Evolutionary conservation across 2,329 filamentous ascomycete genomes (phyloP).

Genomic region (Fusarium sp.): DNA sequence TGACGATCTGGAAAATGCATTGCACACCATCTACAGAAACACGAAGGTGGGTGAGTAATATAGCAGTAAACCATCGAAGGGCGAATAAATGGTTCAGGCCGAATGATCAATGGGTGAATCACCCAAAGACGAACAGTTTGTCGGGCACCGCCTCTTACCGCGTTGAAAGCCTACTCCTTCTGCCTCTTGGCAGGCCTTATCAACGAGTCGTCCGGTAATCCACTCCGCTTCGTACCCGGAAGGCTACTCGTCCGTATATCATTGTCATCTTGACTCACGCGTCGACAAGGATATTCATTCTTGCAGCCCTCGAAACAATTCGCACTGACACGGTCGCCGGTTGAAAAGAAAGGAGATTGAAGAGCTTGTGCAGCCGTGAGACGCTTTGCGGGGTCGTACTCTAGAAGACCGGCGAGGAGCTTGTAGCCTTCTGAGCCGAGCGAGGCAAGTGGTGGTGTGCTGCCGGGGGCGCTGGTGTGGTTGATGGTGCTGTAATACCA

Average conservation of each 20-base stretch:
- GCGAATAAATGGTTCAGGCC: background rate
- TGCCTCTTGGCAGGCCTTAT: slow-evolving; percentile 69
- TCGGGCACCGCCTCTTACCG: background rate
- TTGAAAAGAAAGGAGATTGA: slow-evolving; percentile 88
- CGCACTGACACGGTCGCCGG: slow-evolving; percentile 74
- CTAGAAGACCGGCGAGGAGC: slow-evolving; percentile 81
- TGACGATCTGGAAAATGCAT: background rate
- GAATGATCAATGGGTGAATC: background rate
- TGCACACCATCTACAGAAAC: background rate
- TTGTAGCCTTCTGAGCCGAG: slow-evolving; percentile 82
- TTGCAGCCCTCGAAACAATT: slow-evolving; percentile 94
- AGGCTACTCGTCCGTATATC: slow-evolving; percentile 92
- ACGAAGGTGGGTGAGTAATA: background rate
- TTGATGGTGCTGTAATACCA: slow-evolving; percentile 81
- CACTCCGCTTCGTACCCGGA: slow-evolving; percentile 90
- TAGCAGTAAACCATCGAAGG: background rate
- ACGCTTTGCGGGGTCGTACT: slow-evolving; percentile 91
- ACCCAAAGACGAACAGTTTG: background rate
- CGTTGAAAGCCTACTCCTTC: slow-evolving; percentile 57
- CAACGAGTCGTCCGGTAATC: slow-evolving; percentile 82
- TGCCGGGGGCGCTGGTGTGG: slow-evolving; percentile 54
- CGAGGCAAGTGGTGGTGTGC: slow-evolving; percentile 58
- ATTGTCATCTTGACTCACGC: slow-evolving; percentile 94
- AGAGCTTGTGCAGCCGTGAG: slow-evolving; percentile 88
- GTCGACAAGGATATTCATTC: slow-evolving; percentile 86